Percentiles rank a stretch among this genome's conserved stretches.
These are phyloP conservation scores for Kazachstania africana DNA, from an alignment of 805 yeast species.

Conservation along the genomic window DNA sequence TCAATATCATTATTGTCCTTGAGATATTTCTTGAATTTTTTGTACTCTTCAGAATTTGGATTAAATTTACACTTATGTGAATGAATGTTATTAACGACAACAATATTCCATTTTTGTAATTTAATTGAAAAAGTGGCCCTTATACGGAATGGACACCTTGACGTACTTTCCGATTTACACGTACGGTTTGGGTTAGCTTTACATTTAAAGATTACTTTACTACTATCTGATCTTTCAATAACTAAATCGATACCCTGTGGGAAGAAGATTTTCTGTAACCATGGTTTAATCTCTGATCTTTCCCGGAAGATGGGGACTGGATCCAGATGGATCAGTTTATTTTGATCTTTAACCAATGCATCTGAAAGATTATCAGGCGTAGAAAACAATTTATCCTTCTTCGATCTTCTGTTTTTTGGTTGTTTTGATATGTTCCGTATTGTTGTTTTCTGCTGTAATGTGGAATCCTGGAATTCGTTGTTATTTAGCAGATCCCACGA, in stretches of 20 bases:
- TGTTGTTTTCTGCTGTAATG: no score
- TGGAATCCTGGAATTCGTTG: no score
- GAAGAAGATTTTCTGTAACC: conserved; percentile 38
- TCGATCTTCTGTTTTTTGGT: conserved; percentile 1
- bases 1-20: conserved; percentile 17
- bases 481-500: no score
- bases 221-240: conserved; percentile 47
- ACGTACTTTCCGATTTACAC: conserved; percentile 1
- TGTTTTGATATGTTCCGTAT: no score
- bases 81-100: conserved; percentile 47
- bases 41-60: conserved; percentile 24
- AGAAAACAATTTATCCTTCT: conserved; percentile 4
- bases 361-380: conserved; percentile 6
- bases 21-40: conserved; percentile 20
- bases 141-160: conserved; percentile 47
- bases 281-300: conserved; percentile 45
- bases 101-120: conserved; percentile 44
- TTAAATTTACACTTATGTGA: conserved; percentile 35
- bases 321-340: conserved; percentile 26
- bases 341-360: conserved; percentile 16
- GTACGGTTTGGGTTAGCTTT: conserved; percentile 22
- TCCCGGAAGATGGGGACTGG: conserved; percentile 28
- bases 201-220: conserved; percentile 51
- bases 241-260: conserved; percentile 41
- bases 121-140: conserved; percentile 47